Evolutionary conservation across 805 yeast genomes (phyloP).

Genomic region (Saturnispora bothae): DNA sequence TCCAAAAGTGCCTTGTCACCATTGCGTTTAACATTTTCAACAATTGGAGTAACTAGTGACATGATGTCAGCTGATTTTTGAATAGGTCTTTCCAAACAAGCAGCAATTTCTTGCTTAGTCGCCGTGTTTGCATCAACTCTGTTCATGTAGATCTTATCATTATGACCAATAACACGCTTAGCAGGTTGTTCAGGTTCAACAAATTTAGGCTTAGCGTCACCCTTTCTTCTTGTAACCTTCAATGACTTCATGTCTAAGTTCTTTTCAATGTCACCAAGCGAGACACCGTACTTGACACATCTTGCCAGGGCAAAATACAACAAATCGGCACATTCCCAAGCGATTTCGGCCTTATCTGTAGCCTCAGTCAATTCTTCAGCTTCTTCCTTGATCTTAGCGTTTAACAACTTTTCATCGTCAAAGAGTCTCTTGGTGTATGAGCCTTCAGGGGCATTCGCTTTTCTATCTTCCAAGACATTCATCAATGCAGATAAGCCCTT

Average conservation of each 20-base stretch:
- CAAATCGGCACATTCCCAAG: slow-evolving; percentile 98
- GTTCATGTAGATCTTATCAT: slow-evolving; percentile 39
- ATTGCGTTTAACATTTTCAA: slow-evolving; percentile 58
- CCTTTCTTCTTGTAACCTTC: slow-evolving; percentile 86
- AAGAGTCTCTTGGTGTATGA: slow-evolving; percentile 91
- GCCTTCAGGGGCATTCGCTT: slow-evolving; percentile 68
- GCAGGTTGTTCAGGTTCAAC: slow-evolving; percentile 19
- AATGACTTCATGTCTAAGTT: slow-evolving; percentile 74
- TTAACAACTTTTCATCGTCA: slow-evolving; percentile 60
- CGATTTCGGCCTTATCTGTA: slow-evolving; percentile 46
- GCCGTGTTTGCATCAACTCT: slow-evolving; percentile 35
- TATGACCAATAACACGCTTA: slow-evolving; percentile 21
- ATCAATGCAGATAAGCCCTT: slow-evolving; percentile 64
- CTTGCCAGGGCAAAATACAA: slow-evolving; percentile 44
- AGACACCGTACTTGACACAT: slow-evolving; percentile 62
- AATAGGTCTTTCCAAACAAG: slow-evolving; percentile 83
- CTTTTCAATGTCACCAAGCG: slow-evolving; percentile 69
- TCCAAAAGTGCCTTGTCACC: slow-evolving; percentile 90
- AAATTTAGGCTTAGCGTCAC: slow-evolving; percentile 88
- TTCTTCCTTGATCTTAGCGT: slow-evolving; percentile 89
- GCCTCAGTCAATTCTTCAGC: slow-evolving; percentile 95
- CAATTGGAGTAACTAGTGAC: slow-evolving; percentile 85
- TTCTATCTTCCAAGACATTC: slow-evolving; percentile 51
- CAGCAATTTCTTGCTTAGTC: slow-evolving; percentile 36
- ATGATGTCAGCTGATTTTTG: slow-evolving; percentile 88